Conservation (phyloP, 805 yeast genomes). For the Komagataella pastoris region DNA sequence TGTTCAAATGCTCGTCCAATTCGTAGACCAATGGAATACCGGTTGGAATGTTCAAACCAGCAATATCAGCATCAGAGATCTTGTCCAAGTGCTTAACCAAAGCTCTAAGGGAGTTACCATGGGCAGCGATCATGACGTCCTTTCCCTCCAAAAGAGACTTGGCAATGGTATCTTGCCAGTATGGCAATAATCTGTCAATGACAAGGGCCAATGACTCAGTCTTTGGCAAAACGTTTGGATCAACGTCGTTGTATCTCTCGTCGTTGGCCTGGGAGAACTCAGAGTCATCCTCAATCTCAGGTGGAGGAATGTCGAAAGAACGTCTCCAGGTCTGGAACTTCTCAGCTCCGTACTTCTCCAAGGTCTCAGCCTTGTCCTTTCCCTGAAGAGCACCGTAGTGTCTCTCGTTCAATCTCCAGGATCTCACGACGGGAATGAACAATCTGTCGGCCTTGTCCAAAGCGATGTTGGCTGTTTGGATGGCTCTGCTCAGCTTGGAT, state of each 20-base stretch:
- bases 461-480: slow-evolving; percentile 94
- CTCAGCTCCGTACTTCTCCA: slow-evolving; percentile 79
- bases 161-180: slow-evolving; percentile 90
- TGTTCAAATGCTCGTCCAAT: slow-evolving; percentile 75
- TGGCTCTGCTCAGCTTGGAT: slow-evolving; percentile 85
- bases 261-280: slow-evolving; percentile 80
- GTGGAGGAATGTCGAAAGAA: slow-evolving; percentile 94
- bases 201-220: slow-evolving; percentile 92
- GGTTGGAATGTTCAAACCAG: slow-evolving; percentile 93
- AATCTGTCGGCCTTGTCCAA: slow-evolving; percentile 78
- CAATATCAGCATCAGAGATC: slow-evolving; percentile 84
- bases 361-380: slow-evolving; percentile 91
- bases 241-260: slow-evolving; percentile 72
- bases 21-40: slow-evolving; percentile 98
- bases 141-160: slow-evolving; percentile 73
- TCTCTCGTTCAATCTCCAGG: slow-evolving; percentile 98
- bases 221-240: slow-evolving; percentile 79
- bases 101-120: slow-evolving; percentile 97
- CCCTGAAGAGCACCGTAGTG: slow-evolving; percentile 99
- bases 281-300: slow-evolving; percentile 64
- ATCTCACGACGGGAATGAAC: slow-evolving; percentile 84
- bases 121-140: slow-evolving; percentile 90
- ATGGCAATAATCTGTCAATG: slow-evolving; percentile 92
- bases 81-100: slow-evolving; percentile 90
- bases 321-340: slow-evolving; percentile 96